Conservation (phyloP, 768 basidiomycete genomes). For the Xerocomellus dryophilus region DNA sequence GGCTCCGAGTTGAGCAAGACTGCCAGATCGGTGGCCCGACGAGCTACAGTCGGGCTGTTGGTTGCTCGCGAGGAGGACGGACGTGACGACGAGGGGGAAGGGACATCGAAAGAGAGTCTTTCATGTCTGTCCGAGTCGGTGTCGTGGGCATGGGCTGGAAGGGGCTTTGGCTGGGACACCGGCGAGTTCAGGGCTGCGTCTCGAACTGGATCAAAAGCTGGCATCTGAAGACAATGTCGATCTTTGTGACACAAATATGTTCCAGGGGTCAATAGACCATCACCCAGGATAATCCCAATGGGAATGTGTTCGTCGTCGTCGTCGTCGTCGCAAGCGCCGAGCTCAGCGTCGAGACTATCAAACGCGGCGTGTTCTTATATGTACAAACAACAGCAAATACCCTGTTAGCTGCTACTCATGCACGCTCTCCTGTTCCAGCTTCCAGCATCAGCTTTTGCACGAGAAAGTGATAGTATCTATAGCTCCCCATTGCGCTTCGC, state of each 20-base stretch:
- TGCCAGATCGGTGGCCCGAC: slow-evolving; percentile 74
- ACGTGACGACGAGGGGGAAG: slow-evolving; percentile 38
- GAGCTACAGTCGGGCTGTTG: slow-evolving; percentile 47
- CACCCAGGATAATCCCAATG: slow-evolving; percentile 1
- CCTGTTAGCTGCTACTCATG: neutral
- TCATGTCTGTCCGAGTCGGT: slow-evolving; percentile 29
- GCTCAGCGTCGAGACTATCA: neutral
- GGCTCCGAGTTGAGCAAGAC: slow-evolving; percentile 68
- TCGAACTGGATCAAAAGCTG: slow-evolving; percentile 79
- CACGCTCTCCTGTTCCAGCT: too few species aligned
- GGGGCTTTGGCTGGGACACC: slow-evolving; percentile 44
- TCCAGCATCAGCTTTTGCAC: too few species aligned
- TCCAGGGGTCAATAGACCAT: slow-evolving; percentile 14
- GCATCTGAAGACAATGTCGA: slow-evolving; percentile 18
- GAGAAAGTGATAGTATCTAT: neutral
- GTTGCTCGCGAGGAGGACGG: slow-evolving; percentile 33
- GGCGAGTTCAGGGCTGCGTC: slow-evolving; percentile 84
- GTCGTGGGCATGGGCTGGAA: slow-evolving; percentile 26
- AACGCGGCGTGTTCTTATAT: neutral
- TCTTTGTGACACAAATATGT: neutral
- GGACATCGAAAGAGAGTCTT: slow-evolving; percentile 29
- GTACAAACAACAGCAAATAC: slow-evolving; percentile 7
- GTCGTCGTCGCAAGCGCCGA: slow-evolving; percentile 5
- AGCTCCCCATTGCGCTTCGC: slow-evolving; percentile 5
- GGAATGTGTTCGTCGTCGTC: slow-evolving; percentile 12